These are phyloP conservation scores for Penicillium chermesinum DNA, from an alignment of 495 filamentous ascomycete genomes.

Conservation along the genomic window DNA sequence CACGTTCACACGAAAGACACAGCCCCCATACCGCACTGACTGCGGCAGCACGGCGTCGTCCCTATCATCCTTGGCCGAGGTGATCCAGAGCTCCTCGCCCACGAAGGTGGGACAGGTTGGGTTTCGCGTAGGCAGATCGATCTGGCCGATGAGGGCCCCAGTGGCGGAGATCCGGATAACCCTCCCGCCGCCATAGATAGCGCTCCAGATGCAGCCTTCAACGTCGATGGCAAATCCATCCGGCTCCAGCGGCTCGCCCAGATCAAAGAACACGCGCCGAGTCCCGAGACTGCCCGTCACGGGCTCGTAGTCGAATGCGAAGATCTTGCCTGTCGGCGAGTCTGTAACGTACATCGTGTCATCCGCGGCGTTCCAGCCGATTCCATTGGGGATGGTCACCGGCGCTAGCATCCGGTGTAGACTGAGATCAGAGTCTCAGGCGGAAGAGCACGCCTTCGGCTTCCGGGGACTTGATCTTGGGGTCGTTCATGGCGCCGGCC, in stretches of 20 bases:
- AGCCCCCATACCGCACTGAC: conserved; percentile 59
- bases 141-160: conserved; percentile 60
- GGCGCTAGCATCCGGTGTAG: conserved; percentile 55
- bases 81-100: conserved; percentile 70
- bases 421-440: conserved; percentile 55
- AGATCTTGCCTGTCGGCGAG: conserved; percentile 66
- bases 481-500: conserved; percentile 86
- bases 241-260: conserved; percentile 50
- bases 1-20: conserved; percentile 64
- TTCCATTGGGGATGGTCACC: conserved; percentile 82
- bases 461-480: conserved; percentile 31
- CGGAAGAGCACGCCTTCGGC: conserved; percentile 56
- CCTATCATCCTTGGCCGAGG: conserved; percentile 60
- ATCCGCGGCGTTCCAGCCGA: conserved; percentile 65
- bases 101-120: conserved; percentile 70
- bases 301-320: conserved; percentile 68
- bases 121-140: conserved; percentile 62
- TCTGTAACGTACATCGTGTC: conserved; percentile 82
- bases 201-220: conserved; percentile 70
- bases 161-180: conserved; percentile 62
- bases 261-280: conserved; percentile 48
- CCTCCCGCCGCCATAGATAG: conserved; percentile 65
- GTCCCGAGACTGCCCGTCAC: conserved; percentile 59
- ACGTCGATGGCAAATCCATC: conserved; percentile 72
- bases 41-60: conserved; percentile 45